Conservation (phyloP, 495 filamentous ascomycete genomes). For the Cudoniella acicularis region DNA sequence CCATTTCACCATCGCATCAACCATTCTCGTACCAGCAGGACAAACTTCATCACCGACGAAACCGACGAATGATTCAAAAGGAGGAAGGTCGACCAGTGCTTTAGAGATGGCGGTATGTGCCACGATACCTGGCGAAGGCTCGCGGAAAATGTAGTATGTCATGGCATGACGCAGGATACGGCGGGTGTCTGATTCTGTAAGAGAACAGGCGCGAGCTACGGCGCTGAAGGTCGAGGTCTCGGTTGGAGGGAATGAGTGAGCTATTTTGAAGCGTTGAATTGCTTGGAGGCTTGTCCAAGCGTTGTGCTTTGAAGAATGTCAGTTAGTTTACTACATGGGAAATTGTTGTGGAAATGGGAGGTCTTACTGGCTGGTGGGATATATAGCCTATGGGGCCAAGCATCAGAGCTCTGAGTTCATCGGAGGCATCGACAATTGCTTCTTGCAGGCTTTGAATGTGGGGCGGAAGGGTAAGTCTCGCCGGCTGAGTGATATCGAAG, state of each 20-base stretch:
- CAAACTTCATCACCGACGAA: slow-evolving; percentile 8
- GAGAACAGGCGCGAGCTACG: neutral
- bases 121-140: slow-evolving; percentile 30
- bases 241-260: neutral
- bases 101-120: slow-evolving; percentile 25
- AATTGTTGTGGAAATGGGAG: too few species aligned
- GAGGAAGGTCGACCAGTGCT: neutral
- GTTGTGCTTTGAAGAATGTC: too few species aligned
- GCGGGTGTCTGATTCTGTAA: slow-evolving; percentile 18
- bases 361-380: too few species aligned
- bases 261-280: neutral
- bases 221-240: neutral
- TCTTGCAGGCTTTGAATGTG: neutral
- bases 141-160: slow-evolving; percentile 44
- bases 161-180: slow-evolving; percentile 42
- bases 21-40: slow-evolving; percentile 12
- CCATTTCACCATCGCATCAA: slow-evolving; percentile 22
- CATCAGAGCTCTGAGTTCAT: neutral
- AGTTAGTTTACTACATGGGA: too few species aligned
- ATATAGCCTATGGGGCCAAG: neutral
- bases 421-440: neutral
- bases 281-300: too few species aligned
- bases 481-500: neutral
- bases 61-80: slow-evolving; percentile 2
- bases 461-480: neutral